Evolutionary conservation across 371 early-diverging fungal genomes (phyloP).

Genomic region (Rhizopus microsporus): DNA sequence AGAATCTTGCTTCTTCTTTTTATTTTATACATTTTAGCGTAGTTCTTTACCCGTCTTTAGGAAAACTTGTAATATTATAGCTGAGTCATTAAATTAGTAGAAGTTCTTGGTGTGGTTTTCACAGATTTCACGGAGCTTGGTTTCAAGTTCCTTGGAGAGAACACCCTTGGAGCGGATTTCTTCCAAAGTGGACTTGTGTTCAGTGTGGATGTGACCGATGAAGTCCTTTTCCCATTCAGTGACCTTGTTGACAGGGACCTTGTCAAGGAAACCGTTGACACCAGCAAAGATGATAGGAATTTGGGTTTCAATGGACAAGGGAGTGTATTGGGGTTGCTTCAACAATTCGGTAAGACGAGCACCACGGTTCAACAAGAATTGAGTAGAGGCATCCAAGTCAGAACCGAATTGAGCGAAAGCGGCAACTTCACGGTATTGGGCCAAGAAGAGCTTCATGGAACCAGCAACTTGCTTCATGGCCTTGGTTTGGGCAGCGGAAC

Average conservation of each 20-base stretch:
- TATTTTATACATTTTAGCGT: constrained; percentile 2
- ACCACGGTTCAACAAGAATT: constrained; percentile 97
- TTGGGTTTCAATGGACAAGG: constrained; percentile 92
- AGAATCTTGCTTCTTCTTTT: constrained; percentile 11
- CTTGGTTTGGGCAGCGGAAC: constrained; percentile 97
- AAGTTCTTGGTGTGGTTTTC: constrained; percentile 88
- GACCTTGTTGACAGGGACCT: constrained; percentile 88
- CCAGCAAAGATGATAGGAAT: constrained; percentile 92
- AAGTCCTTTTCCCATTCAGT: constrained; percentile 90
- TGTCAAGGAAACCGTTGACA: constrained; percentile 97
- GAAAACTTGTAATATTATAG: too few relatives aligned
- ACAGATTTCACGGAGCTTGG: constrained; percentile 84
- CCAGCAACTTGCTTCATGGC: constrained; percentile 99
- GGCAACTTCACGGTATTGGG: constrained; percentile 98
- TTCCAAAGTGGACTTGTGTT: constrained; percentile 85
- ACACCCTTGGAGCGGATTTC: constrained; percentile 86
- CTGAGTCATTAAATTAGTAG: constrained; percentile 43
- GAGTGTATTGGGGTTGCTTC: constrained; percentile 94
- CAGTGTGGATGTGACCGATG: constrained; percentile 83
- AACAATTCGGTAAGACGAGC: constrained; percentile 96
- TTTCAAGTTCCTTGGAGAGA: constrained; percentile 72
- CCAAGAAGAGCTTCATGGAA: constrained; percentile 96
- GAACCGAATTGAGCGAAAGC: constrained; percentile 98
- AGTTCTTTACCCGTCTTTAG: too few relatives aligned
- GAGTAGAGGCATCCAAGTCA: constrained; percentile 96